Evolutionary conservation across 768 basidiomycete genomes (phyloP).

Genomic region (Mycena albidolilacea): DNA sequence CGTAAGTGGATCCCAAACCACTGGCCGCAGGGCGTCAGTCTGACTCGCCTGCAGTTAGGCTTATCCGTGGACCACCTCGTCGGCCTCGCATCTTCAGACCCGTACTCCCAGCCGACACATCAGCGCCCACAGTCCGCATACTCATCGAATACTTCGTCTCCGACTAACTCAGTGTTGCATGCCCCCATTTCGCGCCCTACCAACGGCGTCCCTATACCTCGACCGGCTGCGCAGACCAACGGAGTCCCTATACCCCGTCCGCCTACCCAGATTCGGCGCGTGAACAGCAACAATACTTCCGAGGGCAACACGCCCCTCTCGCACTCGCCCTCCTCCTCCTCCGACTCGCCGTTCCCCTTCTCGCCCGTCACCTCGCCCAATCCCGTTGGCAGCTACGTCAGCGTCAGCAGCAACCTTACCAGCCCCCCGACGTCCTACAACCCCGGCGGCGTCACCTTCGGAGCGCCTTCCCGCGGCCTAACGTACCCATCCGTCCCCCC

Average conservation of each 20-base stretch:
- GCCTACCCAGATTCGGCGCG: slow-evolving; percentile 71
- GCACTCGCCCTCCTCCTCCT: slow-evolving; percentile 71
- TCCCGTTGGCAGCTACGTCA: slow-evolving; percentile 67
- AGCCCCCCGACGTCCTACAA: slow-evolving; percentile 79
- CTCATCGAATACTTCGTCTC: slow-evolving; percentile 58
- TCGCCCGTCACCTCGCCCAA: slow-evolving; percentile 70
- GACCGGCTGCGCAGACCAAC: slow-evolving; percentile 71
- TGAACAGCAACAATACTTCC: slow-evolving; percentile 58
- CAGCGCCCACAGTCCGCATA: slow-evolving; percentile 63
- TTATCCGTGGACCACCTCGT: slow-evolving; percentile 85
- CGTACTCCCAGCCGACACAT: slow-evolving; percentile 81
- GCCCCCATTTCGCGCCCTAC: slow-evolving; percentile 46
- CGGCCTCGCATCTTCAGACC: slow-evolving; percentile 75
- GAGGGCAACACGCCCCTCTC: slow-evolving; percentile 75
- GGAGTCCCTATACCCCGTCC: slow-evolving; percentile 86
- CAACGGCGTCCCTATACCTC: slow-evolving; percentile 82
- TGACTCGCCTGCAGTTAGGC: slow-evolving; percentile 66
- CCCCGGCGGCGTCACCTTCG: slow-evolving; percentile 55
- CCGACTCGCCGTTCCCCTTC: slow-evolving; percentile 78
- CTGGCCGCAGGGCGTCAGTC: slow-evolving; percentile 11
- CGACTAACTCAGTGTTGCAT: slow-evolving; percentile 61
- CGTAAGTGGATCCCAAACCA: slow-evolving; percentile 61
- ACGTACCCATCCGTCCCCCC: slow-evolving; percentile 90
- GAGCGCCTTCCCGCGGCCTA: slow-evolving; percentile 59
- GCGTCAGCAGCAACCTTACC: slow-evolving; percentile 75